Evolutionary conservation across 345 rosid genomes (phyloP), one percentile per base, ranked within the genome.

Genomic region (Erodium maritimum): DNA sequence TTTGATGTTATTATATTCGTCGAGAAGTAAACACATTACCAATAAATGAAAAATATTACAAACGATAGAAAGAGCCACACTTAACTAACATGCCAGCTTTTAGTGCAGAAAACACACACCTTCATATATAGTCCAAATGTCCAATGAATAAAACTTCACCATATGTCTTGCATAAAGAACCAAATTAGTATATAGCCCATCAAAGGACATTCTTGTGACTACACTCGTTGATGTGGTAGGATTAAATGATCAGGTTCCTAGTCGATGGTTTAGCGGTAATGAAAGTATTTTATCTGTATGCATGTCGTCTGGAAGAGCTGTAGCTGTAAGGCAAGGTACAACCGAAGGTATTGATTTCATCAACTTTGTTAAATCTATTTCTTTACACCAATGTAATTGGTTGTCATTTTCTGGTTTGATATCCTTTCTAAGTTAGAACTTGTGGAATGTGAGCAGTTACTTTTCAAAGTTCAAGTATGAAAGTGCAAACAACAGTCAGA

Each of bases 251-350:
- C 67, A 70, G 68, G 64, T 77, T 54, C 72, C 81, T 72, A 93
- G 95, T 55, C 70, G 45, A 50, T 88, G 95, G 98, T 67, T 64
- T 68, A 82, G 87, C 58, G 77, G 77, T 54, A 84, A 86, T 67
- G 71, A 54, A 57, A 84, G 88, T 75, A 80, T 91, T 56, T 19
- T 88, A 46, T 62, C 70, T 50, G 55, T 91, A 56, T 73, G 82
- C 62, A 64, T 59, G 59, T 67, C 17, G 53, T 84, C 95, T 60
- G 96, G 95, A 71, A 80, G 76, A 74, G 83, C 90, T 18, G 70
- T 81, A 74, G 88, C 88, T 34, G 69, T 79, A 58, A 82, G 86
- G 60, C 73, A 73, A 69, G 96, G 95, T 69, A 81, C 76, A 37
- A 67, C 95, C 42, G 78, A 70, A 67, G 88, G 97, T 91, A 72